Conservation (phyloP, 176 grass and related monocot species). For the Carex myosuroides region DNA sequence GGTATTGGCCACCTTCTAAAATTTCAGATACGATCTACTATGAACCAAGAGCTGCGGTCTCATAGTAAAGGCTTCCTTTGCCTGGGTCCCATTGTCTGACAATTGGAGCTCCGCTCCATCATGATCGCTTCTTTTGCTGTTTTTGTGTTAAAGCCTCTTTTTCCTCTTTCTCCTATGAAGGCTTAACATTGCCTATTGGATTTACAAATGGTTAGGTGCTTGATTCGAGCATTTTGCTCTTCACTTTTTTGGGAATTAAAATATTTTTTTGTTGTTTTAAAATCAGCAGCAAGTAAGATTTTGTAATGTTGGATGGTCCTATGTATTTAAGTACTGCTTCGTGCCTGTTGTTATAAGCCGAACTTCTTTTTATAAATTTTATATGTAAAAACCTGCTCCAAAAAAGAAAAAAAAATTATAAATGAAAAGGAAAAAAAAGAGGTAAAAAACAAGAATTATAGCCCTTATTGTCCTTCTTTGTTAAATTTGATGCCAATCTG, state of each 20-base stretch:
- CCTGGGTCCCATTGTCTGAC: conserved; percentile 27
- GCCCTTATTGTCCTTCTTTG: not conserved
- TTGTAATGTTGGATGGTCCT: not conserved
- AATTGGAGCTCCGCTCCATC: conserved; percentile 23
- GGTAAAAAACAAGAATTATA: not conserved
- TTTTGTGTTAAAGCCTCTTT: conserved; percentile 8
- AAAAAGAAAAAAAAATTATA: not conserved
- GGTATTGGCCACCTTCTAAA: conserved; percentile 92
- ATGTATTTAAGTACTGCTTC: conserved; percentile 15
- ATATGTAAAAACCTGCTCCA: not conserved
- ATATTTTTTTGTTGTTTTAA: conserved; percentile 9
- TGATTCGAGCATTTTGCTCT: not conserved
- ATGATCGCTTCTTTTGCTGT: not conserved
- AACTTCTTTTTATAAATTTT: not conserved
- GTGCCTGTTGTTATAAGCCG: not conserved
- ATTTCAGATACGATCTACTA: conserved; percentile 77
- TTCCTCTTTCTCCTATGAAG: conserved; percentile 3
- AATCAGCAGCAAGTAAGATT: not conserved
- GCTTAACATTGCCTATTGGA: conserved; percentile 12
- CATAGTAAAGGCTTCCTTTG: conserved; percentile 23
- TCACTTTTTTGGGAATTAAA: conserved; percentile 4
- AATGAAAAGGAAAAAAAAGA: conserved; percentile 17
- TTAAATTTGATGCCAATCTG: not conserved
- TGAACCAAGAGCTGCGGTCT: conserved; percentile 37
- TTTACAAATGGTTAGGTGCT: not conserved